Base-by-base conservation (phyloP, 2,329 filamentous ascomycete genomes). In the Dactylella cylindrospora region DNA sequence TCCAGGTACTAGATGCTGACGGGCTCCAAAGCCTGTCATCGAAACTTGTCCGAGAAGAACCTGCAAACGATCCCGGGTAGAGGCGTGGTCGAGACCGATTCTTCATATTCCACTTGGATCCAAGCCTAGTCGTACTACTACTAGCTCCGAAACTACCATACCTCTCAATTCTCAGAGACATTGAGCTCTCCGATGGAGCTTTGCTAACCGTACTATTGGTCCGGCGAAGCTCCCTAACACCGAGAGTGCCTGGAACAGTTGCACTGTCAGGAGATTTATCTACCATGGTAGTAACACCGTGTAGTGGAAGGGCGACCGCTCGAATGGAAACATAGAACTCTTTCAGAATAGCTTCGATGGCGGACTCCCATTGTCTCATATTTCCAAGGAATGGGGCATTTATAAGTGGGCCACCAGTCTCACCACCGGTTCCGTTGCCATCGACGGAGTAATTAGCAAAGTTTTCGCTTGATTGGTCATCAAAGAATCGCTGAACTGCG, bases 21-120 rank as follows among this genome's bases (percentile, higher is more conserved):
- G 93, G 93, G 68, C 88, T 96, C 88, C 89, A 97, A 39, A 96
- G 79, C 60, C 84, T 83, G 68, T 98, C 93, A 61, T 98, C 93
- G 66, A 98, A 82, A 73, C 91, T 97, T 7, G 91, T 97, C 44
- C 90, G 83, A 70, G 90, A 96, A 0, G 91, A 96, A 19, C 86
- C 90, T 70, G 95, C 82, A 9, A 87, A 89, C 32, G 86, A 91
- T 44, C 82, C 80, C 32, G 85, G 85, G 65, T 93, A 85, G 22
- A 89, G 71, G 62, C 86, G 81, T 19, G 86, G 85, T 39, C 90
- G 80, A 1, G 90, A 95, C 47, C 91, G 83, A 69, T 86, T 90
- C 74, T 95, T 95, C 29, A 86, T 88, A 36, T 83, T 81, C 86
- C 89, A 97, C 47, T 84, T 84, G 0, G 83, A 81, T 62, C 79